Percentiles rank a stretch among this genome's conserved stretches.
These are phyloP conservation scores for Aechmea fasciata DNA, from an alignment of 176 grass and related monocot species.

Conservation along the genomic window DNA sequence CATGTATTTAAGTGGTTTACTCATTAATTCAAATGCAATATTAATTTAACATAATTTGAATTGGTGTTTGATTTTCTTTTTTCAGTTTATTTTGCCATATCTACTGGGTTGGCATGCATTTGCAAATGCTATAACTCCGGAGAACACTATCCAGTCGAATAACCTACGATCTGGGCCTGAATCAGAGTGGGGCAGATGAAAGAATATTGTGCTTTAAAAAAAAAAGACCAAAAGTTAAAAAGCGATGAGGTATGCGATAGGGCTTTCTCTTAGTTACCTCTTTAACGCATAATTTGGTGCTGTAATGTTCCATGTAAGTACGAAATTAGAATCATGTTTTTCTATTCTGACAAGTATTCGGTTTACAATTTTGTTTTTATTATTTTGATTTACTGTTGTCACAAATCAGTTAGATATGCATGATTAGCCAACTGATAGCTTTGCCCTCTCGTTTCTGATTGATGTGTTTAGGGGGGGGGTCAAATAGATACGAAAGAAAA, in stretches of 20 bases:
- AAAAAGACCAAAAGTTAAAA: neutral
- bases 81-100: constrained; percentile 88
- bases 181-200: constrained; percentile 67
- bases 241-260: neutral
- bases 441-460: no score
- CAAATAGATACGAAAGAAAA: no score
- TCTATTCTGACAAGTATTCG: no score
- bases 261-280: neutral
- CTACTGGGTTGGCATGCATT: constrained; percentile 89
- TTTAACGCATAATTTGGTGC: constrained; percentile 10
- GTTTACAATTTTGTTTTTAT: no score
- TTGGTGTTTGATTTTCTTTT: constrained; percentile 8
- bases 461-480: no score
- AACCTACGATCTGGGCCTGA: constrained; percentile 43
- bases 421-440: no score
- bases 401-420: no score
- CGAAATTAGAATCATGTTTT: neutral
- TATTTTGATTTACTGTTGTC: no score
- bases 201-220: neutral
- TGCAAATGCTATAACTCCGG: constrained; percentile 55
- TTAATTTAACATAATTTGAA: neutral
- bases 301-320: constrained; percentile 4
- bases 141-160: constrained; percentile 27
- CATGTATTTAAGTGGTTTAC: neutral
- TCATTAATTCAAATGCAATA: no score